Base-by-base conservation (phyloP, 495 filamentous ascomycete genomes). In the Neurospora sp. region DNA sequence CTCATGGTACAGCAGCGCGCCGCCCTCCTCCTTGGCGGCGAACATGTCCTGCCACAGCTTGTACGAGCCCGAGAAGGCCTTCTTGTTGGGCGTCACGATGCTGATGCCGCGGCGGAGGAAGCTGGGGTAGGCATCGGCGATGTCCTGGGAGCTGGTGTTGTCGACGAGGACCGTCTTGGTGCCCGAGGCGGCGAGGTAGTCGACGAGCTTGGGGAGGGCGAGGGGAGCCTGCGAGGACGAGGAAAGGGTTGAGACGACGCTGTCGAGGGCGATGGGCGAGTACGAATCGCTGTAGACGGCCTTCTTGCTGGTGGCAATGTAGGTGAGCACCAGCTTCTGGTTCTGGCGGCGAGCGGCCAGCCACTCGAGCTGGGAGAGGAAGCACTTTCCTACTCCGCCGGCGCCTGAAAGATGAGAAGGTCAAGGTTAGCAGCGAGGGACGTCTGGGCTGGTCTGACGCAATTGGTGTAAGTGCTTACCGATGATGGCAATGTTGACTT, bases 51-150 rank as follows among this genome's bases (percentile, higher is more conserved):
- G 84, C 93, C 94, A 99, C 68, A 97, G 83, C 71, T 87, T 82
- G 70, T 92, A 86, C 40, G 86, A 87, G 41, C 89, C 87, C 3
- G 92, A 95, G 82, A 99, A 98, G 5, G 91, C 95, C 82, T 98
- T 98, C 85, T 99, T 99, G 86, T 97, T 99, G 16, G 96, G 94
- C 0, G 96, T 98, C 40, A 97, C 94, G 79, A 98, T 88, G 76
- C 87, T 92, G 82, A 99, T 91, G 12, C 94, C 95, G 40, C 87
- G 84, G 71, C 85, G 84, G 72, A 99, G 87, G 79, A 95, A 91
- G 22, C 83, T 74, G 3, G 95, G 94, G 82, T 99, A 98, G 17
- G 85, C 79, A 71, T 89, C 84, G 2, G 95, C 96, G 10, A 99
- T 84, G 61, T 88, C 86, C 70, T 92, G 90, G 75, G 91, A 93